Base-by-base conservation (phyloP, 441 rosid genomes). In the Metrosideros polymorpha region DNA sequence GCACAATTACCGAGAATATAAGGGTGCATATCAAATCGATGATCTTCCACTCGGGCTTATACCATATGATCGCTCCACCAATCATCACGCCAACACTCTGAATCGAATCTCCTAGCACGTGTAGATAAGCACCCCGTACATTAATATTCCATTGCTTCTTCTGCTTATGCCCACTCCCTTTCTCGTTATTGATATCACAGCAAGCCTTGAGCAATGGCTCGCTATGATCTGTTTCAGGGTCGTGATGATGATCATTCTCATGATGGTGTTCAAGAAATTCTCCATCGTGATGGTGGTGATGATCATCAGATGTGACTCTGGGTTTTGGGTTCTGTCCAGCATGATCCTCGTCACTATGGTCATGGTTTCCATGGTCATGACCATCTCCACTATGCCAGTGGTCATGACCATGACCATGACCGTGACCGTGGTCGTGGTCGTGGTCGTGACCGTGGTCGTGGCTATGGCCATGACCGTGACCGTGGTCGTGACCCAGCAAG, bases 41-140 rank as follows among this genome's bases (percentile, higher is more conserved):
- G 39, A 91, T 90, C 90, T 94, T 95, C 98, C 98, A 94, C 75
- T 93, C 94, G 1, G 94, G 96, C 84, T 90, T 92, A 85, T 89
- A 93, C 98, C 98, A 95, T 82, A 95, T 94, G 43, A 94, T 84
- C 5, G 93, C 98, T 49, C 98, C 95, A 9, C 95, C 96, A 47
- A 93, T 92, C 97, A 95, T 93, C 88, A 95, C 98, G 17, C 98
- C 96, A 5, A 95, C 83, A 50, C 98, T 95, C 89, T 94, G 98
- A 82, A 95, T 91, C 43, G 93, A 95, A 88, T 95, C 96, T 61
- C 97, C 97, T 39, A 95, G 90, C 7, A 91, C 98, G 63, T 93
- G 98, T 42, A 95, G 95, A 89, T 93, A 95, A n/a, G 93, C 96
- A 22, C 96, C 95, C 54, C 92, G 94, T 27, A 94, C 88, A 50